These are phyloP conservation scores for Mycena olivaceomarginata DNA, from an alignment of 768 basidiomycete genomes.

Conservation along the genomic window DNA sequence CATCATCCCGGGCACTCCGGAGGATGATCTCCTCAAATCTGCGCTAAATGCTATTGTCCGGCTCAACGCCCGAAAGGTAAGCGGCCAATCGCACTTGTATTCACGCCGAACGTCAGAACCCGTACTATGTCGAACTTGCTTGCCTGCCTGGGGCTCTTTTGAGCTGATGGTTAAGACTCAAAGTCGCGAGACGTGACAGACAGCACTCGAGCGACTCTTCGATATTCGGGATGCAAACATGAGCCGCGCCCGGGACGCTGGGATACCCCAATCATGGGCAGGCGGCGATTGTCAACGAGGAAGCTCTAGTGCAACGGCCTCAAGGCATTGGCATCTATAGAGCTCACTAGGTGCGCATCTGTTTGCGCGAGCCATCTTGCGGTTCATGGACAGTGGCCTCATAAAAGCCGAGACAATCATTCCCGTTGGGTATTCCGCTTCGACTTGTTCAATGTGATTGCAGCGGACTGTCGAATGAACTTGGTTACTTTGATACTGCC, in stretches of 20 bases:
- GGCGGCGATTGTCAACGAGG: background rate
- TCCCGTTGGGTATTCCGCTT: background rate
- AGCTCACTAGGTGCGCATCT: too few relatives aligned
- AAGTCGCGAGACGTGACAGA: background rate
- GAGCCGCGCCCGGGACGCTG: background rate
- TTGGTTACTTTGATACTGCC: background rate
- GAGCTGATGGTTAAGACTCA: background rate
- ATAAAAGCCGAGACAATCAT: background rate
- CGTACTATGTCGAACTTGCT: background rate
- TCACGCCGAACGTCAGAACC: background rate
- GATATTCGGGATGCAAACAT: slow-evolving; percentile 2
- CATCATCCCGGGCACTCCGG: background rate
- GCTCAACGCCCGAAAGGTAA: background rate
- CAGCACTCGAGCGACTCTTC: slow-evolving; percentile 1
- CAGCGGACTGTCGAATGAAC: background rate
- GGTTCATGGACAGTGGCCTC: background rate
- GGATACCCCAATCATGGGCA: background rate
- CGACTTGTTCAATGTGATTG: background rate
- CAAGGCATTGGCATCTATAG: too few relatives aligned
- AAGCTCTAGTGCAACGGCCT: too few relatives aligned
- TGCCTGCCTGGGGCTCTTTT: background rate
- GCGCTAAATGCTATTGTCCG: background rate
- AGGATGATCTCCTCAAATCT: background rate
- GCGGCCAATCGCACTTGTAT: background rate
- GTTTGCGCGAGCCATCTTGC: too few relatives aligned